Conservation (phyloP, 2,329 filamentous ascomycete species). For the Penicillium expansum region DNA sequence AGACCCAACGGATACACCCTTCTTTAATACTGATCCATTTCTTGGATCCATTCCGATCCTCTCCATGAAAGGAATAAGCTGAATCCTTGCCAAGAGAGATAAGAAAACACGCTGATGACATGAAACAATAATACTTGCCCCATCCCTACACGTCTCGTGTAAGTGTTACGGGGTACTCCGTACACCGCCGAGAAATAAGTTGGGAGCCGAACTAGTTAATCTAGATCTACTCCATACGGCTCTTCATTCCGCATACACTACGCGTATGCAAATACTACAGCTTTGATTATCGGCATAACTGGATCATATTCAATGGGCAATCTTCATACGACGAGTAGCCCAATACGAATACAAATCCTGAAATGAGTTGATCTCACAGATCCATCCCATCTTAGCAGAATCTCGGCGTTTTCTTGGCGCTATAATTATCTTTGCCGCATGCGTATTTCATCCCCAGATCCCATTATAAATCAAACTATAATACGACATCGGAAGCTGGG, state of each 20-base stretch:
- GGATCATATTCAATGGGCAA: background rate
- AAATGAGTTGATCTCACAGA: constrained; percentile 7
- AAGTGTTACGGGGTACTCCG: background rate
- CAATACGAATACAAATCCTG: background rate
- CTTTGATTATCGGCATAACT: too few species aligned
- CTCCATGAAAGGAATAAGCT: background rate
- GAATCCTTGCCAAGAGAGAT: constrained; percentile 8
- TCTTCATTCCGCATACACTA: background rate
- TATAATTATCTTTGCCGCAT: background rate
- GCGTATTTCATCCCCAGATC: background rate
- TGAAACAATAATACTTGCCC: constrained; percentile 3
- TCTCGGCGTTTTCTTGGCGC: constrained; percentile 6
- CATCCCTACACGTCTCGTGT: background rate
- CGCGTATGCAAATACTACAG: background rate
- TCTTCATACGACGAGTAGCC: background rate
- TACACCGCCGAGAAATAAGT: background rate
- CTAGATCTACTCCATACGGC: background rate
- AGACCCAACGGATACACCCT: background rate
- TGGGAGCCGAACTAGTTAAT: background rate
- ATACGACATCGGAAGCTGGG: background rate
- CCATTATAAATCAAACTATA: background rate
- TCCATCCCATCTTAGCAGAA: background rate
- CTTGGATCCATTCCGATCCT: constrained; percentile 14
- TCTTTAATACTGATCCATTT: constrained; percentile 5
- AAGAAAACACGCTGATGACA: background rate